Base-by-base conservation (phyloP, 2,329 filamentous ascomycete species). In the Cercospora brassicicola region DNA sequence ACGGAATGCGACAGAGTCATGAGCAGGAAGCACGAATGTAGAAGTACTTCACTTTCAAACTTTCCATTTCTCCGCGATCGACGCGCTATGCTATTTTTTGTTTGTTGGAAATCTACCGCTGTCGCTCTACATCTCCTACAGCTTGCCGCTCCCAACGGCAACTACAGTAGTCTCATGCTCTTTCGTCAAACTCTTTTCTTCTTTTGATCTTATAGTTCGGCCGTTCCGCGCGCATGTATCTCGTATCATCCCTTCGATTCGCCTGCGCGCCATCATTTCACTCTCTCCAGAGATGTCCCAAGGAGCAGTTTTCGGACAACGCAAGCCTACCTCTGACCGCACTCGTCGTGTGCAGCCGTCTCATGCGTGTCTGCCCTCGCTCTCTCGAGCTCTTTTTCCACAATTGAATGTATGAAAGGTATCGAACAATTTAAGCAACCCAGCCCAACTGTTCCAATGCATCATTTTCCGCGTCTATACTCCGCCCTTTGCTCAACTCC, bases 401-500 rank as follows among this genome's bases (percentile, higher is more conserved):
- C 18, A 28, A 18, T 59, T 15, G 31, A 59, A 36, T 18, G 8
- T 33, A 59, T 20, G 15, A 23, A 33, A 59, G 28, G 55, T 23
- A 59, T 36, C 28, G 48, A 55, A 55, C 48, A 28, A 55, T 20
- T 59, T 26, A 64, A 33, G 62, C 62, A 15, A 42, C 45, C 59
- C 64, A 63, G 59, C 66, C 62, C 48, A 68, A 39, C 33, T 65
- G 59, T 15, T 67, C 66, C 56, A 39, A 64, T 56, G 62, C 66
- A 33, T 68, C 66, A 39, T 48, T 45, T 36, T 56, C 55, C 55
- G 20, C 28, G 48, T 64, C 62, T 57, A 39, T 36, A 28, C 55
- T 59, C 33, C 55, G 60, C 28, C 68, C 68, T 26, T 61, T 66
- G 56, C 62, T 64, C 36, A 73, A 65, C 51, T 69, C 71, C 69